Evolutionary conservation across 495 filamentous ascomycete genomes (phyloP), one percentile per base, ranked within the genome.

Genomic region (Penicillium ochrochloron): DNA sequence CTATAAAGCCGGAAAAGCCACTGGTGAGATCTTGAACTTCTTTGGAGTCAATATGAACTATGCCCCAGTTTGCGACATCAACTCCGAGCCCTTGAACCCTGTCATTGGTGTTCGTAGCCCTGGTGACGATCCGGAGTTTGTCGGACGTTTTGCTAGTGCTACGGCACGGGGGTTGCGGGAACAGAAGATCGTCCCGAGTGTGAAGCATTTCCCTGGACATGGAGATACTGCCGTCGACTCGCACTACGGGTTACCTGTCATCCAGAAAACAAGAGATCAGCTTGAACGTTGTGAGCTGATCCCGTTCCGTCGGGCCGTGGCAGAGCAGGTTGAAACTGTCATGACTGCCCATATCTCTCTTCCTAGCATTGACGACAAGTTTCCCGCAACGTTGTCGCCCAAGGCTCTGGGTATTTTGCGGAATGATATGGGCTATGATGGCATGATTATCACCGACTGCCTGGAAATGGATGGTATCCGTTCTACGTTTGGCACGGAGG

Each of bases 381-480:
- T 75, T 5, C 78, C 78, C 15, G 78, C 77, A 11, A 81, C 78
- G 4, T 64, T 81, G 23, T 81, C 78, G 1, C 55, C 72, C 0
- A 72, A 73, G 15, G 75, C 67, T 5, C 61, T 81, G 62, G 71
- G 69, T 1, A 81, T 81, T 21, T 55, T 84, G 25, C 77, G 75
- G 2, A 70, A 77, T 5, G 76, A 80, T 42, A 78, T 77, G 75
- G 68, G 72, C 1, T 77, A 78, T 39, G 71, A 80, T 57, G 78
- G 79, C 5, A 75, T 81, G 70, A 64, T 77, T 10, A 73, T 75
- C 31, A 79, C 74, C 0, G 76, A 78, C 41, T 84, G 73, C 68
- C 72, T 75, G 60, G 80, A 78, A 66, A 82, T 82, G 75, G 80
- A 78, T 46, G 81, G 82, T 1, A 78, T 84, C n/a, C 72, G 80